Conservation (phyloP, 306 rosid species). For the Cajanus cajan region DNA sequence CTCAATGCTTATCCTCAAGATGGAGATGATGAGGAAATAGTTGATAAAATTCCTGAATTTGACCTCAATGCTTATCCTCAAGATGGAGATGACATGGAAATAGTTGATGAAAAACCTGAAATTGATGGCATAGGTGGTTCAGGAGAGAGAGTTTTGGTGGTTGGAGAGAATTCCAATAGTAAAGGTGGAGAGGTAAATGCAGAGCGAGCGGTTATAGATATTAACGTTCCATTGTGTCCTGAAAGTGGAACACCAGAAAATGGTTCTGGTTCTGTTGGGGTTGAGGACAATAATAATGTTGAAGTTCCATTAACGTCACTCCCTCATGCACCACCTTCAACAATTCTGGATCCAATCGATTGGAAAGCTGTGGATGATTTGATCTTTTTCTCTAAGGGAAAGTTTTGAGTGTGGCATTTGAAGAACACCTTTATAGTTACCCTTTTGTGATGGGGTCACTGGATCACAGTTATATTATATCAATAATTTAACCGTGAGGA, state of each 20-base stretch:
- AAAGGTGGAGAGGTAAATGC: background rate
- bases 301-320: background rate
- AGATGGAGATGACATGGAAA: background rate
- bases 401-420: background rate
- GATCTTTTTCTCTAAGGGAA: background rate
- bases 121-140: background rate
- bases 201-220: background rate
- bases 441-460: background rate
- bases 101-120: background rate
- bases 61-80: constrained; percentile 6
- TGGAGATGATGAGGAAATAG: background rate
- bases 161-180: background rate
- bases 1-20: constrained; percentile 23
- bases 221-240: background rate
- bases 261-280: background rate
- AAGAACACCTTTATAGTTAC: background rate
- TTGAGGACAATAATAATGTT: background rate
- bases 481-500: background rate
- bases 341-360: background rate
- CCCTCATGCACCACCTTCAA: background rate
- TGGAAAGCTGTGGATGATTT: background rate
- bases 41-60: background rate
- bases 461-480: background rate
- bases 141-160: background rate
- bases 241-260: background rate